Percentiles rank a stretch among this genome's conserved stretches.
phyloP scores from a whole-genome alignment of 441 rosid genomes.

The Gossypium lobatum region DNA sequence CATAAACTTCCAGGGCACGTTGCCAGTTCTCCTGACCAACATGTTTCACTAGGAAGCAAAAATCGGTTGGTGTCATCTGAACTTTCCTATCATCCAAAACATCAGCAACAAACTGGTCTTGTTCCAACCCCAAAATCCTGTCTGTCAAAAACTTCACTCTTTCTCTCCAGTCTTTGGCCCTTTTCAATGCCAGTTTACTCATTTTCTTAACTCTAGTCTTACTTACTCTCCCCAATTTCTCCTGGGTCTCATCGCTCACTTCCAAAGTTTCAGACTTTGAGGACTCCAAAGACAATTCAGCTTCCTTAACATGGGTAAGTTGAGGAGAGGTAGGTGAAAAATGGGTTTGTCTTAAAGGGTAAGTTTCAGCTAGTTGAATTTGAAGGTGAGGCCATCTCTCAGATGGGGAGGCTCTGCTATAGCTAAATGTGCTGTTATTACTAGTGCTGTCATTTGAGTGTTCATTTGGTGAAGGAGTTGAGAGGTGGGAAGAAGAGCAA shows the following conservation, averaged over 20 bases:
- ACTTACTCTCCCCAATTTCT: constrained; percentile 38
- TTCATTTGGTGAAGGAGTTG: constrained; percentile 4
- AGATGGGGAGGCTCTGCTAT: constrained; percentile 82
- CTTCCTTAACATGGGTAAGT: constrained; percentile 18
- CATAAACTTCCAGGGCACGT: constrained; percentile 84
- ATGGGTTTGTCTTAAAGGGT: constrained; percentile 34
- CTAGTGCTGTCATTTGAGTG: constrained; percentile 2
- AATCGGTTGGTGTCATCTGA: constrained; percentile 93
- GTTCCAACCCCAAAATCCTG: constrained; percentile 47
- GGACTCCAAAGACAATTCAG: constrained; percentile 12
- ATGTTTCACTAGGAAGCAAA: constrained; percentile 75
- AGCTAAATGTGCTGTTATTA: constrained; percentile 43
- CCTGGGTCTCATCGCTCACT: constrained; percentile 32
- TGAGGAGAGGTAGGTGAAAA: constrained; percentile 27
- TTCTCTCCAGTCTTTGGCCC: constrained; percentile 89
- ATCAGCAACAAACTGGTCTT: constrained; percentile 71
- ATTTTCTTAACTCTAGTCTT: constrained; percentile 70
- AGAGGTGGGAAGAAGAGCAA: constrained; percentile 21
- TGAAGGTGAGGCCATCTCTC: constrained; percentile 91
- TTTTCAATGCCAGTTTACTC: constrained; percentile 72
- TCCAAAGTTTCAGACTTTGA: constrained; percentile 18
- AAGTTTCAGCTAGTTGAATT: constrained; percentile 41
- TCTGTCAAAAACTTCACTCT: constrained; percentile 64
- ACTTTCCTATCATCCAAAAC: constrained; percentile 65
- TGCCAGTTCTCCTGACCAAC: constrained; percentile 86